Base-by-base conservation (phyloP, 495 filamentous ascomycete species). In the Annulohypoxylon bovei region DNA sequence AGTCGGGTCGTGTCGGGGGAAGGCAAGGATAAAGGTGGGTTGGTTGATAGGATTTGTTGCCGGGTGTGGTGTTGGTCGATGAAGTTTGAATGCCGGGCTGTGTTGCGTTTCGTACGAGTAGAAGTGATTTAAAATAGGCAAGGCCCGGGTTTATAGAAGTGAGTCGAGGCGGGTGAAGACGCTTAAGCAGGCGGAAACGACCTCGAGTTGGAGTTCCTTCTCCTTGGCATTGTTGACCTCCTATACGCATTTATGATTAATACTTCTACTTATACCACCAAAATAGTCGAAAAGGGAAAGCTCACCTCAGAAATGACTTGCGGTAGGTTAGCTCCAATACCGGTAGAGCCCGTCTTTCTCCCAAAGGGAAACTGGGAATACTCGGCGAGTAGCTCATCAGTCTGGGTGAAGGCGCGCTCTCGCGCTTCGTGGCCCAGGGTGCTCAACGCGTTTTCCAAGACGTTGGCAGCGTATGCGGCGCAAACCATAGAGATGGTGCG, bases 351-450 rank as follows among this genome's bases (percentile, higher is more conserved):
- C 3, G 93, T 81, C 75, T 92, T 89, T 81, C 89, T 90, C 39
- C 87, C 93, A 81, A 99, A 99, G 3, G 95, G 95, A 89, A 89
- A 98, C 82, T 99, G 96, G 60, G 92, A 95, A 80, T 97, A 99
- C 75, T 99, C 95, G 12, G 92, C 92, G 47, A 99, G 82, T 61
- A 99, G 82, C 82, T 99, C 95, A 79, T 99, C 96, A 23, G 97
- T 95, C 85, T 97, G 95, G 6, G 93, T 92, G 78, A 98, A 98
- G 2, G 95, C 95, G 70, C 94, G 84, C 81, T 99, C 95, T 60
- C 96, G 85, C 28, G 93, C 88, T 80, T 98, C 96, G 78, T 98
- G 95, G 69, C 94, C 94, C 70, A 98, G 88, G 6, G 91, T 96
- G 40, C 91, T 90, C 68, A 99, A 81, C n/a, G 95, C 95, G 78